These are phyloP conservation scores for Aureobasidium leucospermi DNA, from an alignment of 2,329 filamentous ascomycete genomes.

Conservation along the genomic window DNA sequence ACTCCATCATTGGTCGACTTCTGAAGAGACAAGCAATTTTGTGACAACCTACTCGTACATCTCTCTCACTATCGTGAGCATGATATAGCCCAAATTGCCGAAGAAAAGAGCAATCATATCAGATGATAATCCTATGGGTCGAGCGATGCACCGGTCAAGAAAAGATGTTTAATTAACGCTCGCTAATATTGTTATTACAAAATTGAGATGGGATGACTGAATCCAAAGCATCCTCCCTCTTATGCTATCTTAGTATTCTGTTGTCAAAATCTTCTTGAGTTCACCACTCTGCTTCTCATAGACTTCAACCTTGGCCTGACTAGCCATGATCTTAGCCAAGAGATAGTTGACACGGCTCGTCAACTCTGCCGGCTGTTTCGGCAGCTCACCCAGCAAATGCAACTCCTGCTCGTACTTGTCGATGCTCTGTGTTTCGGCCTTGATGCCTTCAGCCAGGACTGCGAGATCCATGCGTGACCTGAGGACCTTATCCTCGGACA, in stretches of 20 bases:
- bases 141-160: too few relatives aligned
- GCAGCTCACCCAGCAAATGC: constrained; percentile 59
- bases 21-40: too few relatives aligned
- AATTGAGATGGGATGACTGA: neutral
- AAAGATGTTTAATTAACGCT: too few relatives aligned
- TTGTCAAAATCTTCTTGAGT: constrained; percentile 63
- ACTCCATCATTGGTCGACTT: too few relatives aligned
- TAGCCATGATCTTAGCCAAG: constrained; percentile 62
- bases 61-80: too few relatives aligned
- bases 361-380: constrained; percentile 63
- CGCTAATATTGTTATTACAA: neutral
- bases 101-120: too few relatives aligned
- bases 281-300: constrained; percentile 65
- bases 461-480: constrained; percentile 62
- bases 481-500: constrained; percentile 66
- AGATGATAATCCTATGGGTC: too few relatives aligned
- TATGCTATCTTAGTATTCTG: constrained; percentile 37
- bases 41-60: too few relatives aligned
- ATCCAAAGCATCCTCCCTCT: neutral
- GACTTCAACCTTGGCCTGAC: constrained; percentile 65
- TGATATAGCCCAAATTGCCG: too few relatives aligned
- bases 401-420: constrained; percentile 76
- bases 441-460: constrained; percentile 60
- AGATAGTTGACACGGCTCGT: constrained; percentile 62
- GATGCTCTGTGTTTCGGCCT: constrained; percentile 65